A percentile compares a stretch with the other conserved stretches of the same genome.
phyloP scores from a whole-genome alignment of 2,329 filamentous ascomycete species.

The Blumeriella jaapii region DNA sequence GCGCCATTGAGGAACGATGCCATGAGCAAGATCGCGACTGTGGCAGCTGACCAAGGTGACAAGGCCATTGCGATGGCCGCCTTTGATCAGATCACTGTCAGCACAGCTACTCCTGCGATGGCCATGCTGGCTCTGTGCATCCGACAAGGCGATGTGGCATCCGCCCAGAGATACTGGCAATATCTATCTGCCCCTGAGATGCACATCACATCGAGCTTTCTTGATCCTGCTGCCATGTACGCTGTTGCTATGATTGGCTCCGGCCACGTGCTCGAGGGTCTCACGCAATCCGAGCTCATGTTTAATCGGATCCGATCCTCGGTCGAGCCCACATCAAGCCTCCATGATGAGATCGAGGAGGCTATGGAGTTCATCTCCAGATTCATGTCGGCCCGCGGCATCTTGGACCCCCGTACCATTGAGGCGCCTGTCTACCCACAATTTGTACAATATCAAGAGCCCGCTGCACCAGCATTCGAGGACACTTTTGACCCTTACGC shows the following conservation, averaged over 20 bases:
- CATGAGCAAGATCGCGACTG: slow-evolving; percentile 61
- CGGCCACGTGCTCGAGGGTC: slow-evolving; percentile 70
- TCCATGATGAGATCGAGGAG: slow-evolving; percentile 76
- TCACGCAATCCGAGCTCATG: slow-evolving; percentile 73
- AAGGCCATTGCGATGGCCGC: slow-evolving; percentile 55
- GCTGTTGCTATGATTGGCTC: slow-evolving; percentile 77
- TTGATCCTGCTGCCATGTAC: slow-evolving; percentile 87
- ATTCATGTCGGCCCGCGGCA: slow-evolving; percentile 45
- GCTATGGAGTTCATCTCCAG: slow-evolving; percentile 57
- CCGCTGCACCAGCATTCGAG: slow-evolving; percentile 52
- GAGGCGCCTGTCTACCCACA: slow-evolving; percentile 37
- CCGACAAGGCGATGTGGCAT: slow-evolving; percentile 66
- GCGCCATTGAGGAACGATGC: slow-evolving; percentile 46
- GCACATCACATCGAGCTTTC: slow-evolving; percentile 51
- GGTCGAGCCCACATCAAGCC: slow-evolving; percentile 38
- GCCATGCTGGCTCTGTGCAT: slow-evolving; percentile 81
- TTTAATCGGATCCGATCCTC: slow-evolving; percentile 67
- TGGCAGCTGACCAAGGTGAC: slow-evolving; percentile 71
- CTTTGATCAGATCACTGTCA: slow-evolving; percentile 45
- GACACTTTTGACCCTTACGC: slow-evolving; percentile 88
- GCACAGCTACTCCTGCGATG: slow-evolving; percentile 51
- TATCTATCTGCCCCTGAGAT: slow-evolving; percentile 53
- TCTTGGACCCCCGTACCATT: slow-evolving; percentile 40
- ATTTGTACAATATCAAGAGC: slow-evolving; percentile 39
- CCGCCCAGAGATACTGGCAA: slow-evolving; percentile 72